These are phyloP conservation scores for Cladosporium colombiae DNA, from an alignment of 2,329 filamentous ascomycete genomes.

Conservation along the genomic window DNA sequence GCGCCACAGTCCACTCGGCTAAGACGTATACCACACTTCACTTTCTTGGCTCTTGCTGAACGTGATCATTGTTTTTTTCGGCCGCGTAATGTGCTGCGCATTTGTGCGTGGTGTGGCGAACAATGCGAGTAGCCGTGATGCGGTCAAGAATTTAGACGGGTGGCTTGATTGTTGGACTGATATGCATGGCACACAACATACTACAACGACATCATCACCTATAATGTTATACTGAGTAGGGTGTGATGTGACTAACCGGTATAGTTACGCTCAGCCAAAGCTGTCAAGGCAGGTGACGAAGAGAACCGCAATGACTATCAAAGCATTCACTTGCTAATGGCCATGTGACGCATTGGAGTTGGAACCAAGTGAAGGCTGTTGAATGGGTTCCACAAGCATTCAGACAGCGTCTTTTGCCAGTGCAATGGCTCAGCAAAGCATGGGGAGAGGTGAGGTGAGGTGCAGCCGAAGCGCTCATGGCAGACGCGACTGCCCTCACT, in stretches of 20 bases:
- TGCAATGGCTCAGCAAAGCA: background rate
- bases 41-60: conserved; percentile 3
- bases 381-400: background rate
- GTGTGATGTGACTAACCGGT: background rate
- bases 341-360: background rate
- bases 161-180: background rate
- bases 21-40: conserved; percentile 7
- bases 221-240: background rate
- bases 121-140: background rate
- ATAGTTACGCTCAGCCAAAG: background rate
- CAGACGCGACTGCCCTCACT: background rate
- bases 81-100: conserved; percentile 5
- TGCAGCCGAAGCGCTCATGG: background rate
- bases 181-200: background rate
- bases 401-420: background rate
- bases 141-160: background rate
- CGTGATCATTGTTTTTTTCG: background rate
- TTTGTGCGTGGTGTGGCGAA: background rate
- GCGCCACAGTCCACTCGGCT: conserved; percentile 2
- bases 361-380: background rate
- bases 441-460: background rate
- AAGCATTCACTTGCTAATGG: background rate
- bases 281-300: background rate
- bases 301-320: background rate
- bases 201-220: background rate